Base-by-base conservation (phyloP, 768 basidiomycete species). In the Polyporus arcularius region DNA sequence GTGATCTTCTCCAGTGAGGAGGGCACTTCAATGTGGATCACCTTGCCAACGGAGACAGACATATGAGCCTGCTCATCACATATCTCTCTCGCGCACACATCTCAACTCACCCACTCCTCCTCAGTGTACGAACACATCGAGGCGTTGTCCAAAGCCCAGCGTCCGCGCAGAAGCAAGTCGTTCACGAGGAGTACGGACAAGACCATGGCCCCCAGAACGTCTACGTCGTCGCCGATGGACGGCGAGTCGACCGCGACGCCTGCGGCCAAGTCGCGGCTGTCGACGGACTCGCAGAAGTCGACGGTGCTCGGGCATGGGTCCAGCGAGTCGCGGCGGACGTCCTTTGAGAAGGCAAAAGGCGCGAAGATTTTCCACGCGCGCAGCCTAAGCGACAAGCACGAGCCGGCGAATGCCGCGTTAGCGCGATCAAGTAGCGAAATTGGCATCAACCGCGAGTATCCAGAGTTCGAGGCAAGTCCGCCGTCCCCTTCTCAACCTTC, bases 51-150 rank as follows among this genome's bases (percentile, higher is more conserved):
- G 21, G 21, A 26, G 21, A 7, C 35, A 35, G 35, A 11, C 35
- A 35, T 35, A 35, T 35, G 35, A 35, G 11, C 35, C 7, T 35
- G 35, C 35, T 11, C 7, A 7, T 35, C 12, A 11, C 21, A 12
- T 21, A 26, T 26, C 26, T 21, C 43, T 15, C 46, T 26, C 21
- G 21, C 12, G 21, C 21, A 26, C 46, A 26, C 26, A 48, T 21
- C 43, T 15, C 46, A 11, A n/a, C n/a, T 47, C 12, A 11, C 26
- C 62, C 53, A 35, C 53, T 53, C 39, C 18, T 48, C 51, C 40
- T 21, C 69, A 92, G 91, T 91, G 46, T 91, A 90, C 74, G 83
- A 85, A 63, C 88, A 91, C 72, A 90, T 94, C 66, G 89, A 91
- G 72, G 73, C 77, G 30, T 76, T 90, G 68, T 84, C 86, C 48